A percentile compares a stretch with the other conserved stretches of the same genome.
Conservation (phyloP, 108 stramenopile species). For the Skeletonema marinoi region DNA sequence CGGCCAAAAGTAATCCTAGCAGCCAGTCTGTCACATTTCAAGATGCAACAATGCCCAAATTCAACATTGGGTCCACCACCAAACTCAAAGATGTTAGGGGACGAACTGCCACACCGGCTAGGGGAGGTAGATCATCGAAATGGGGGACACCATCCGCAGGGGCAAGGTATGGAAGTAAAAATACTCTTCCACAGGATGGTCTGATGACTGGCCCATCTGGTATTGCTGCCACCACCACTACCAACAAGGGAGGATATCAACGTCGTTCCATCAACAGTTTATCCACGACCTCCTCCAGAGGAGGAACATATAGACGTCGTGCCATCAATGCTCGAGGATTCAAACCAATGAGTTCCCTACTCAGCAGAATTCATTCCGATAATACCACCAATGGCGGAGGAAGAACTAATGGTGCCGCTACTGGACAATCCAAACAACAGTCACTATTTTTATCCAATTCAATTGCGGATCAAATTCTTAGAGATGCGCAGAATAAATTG, state of each 20-base stretch:
- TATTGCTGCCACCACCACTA: not conserved
- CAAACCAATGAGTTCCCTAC: conserved; percentile 19
- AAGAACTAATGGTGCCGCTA: not conserved
- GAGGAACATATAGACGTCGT: conserved; percentile 9
- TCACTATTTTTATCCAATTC: not conserved
- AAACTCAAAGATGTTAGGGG: conserved; percentile 11
- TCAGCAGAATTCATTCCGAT: conserved; percentile 1
- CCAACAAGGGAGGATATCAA: not conserved
- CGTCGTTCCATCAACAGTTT: not conserved
- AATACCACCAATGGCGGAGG: not conserved
- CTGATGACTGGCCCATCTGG: not conserved
- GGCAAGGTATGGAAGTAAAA: not conserved
- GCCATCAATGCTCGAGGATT: conserved; percentile 14
- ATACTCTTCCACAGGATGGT: not conserved
- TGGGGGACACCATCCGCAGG: not conserved
- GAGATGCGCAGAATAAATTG: conserved; percentile 2
- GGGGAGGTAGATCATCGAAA: not conserved
- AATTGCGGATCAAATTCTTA: conserved; percentile 7
- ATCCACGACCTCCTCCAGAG: not conserved
- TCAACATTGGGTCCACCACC: not conserved
- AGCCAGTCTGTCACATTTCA: not conserved
- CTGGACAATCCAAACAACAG: not conserved
- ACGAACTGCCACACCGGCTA: conserved; percentile 7
- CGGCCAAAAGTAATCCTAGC: not conserved
- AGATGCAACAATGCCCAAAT: not conserved